Evolutionary conservation across 78 protist species (phyloP), one percentile per base, ranked within the genome.

Genomic region (Cyanophora paradoxa): DNA sequence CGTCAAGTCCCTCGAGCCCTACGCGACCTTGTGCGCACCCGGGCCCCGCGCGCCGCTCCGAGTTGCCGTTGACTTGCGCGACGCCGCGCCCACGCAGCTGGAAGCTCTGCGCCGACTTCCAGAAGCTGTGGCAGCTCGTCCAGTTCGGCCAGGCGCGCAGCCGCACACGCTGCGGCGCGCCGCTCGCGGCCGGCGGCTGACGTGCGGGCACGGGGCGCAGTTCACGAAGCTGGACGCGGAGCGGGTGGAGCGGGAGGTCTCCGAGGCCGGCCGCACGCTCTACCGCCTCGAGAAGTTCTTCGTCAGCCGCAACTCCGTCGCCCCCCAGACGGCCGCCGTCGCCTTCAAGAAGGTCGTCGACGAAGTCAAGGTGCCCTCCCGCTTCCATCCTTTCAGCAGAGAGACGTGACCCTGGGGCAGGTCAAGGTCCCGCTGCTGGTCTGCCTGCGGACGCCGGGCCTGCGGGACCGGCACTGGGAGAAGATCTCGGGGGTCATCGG

Each of bases 391-490:
- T 30, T 68, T 17, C 41, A 10, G 67, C 2, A 41, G 34, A 31
- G 26, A 19, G 1, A 7, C 6, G 8, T 26, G 19, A 11, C 3
- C 39, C 54, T 67, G 36, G 42, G 10, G 10, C 70, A 78, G n/a
- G n/a, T n/a, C n/a, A n/a, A 28, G 10, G 26, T 88, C 39, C 92
- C 90, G 3, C 69, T 91, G 48, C 42, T 87, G 71, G 20, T 14
- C 28, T 62, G 72, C 33, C 46, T 91, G 36, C 74, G 92, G 48
- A 62, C 76, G 64, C 89, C 84, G 14, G 92, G 92, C 6, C 74
- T 91, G 78, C 41, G 83, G 24, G 86, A 79, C 10, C 73, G 95
- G 2, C 95, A 91, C 76, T 91, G 95, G 95, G 54, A 68, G n/a
- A 34, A 13, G 19, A 17, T 76, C 62, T 28, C 42, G 30, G 58